Conservation (phyloP, 2,329 filamentous ascomycete species). For the Davidsoniella australis region DNA sequence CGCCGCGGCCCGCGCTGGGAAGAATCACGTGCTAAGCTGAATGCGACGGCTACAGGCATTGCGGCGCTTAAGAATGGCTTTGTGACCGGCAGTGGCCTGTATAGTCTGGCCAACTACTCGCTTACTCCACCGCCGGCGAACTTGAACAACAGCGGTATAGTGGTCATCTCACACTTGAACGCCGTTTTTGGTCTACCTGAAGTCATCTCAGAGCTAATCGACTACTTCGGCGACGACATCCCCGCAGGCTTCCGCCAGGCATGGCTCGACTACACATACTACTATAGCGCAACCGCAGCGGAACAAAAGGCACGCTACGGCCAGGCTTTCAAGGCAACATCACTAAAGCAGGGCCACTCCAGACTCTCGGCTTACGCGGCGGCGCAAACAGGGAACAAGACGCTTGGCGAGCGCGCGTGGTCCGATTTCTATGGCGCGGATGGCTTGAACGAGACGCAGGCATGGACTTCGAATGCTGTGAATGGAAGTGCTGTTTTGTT, state of each 20-base stretch:
- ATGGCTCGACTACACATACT: conserved; percentile 44
- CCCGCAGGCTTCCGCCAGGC: conserved; percentile 33
- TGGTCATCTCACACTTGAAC: conserved; percentile 37
- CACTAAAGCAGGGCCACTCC: conserved; percentile 38
- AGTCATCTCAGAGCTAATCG: conserved; percentile 36
- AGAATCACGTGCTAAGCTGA: conserved; percentile 33
- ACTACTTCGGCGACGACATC: conserved; percentile 28
- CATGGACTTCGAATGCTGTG: conserved; percentile 24
- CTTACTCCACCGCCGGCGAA: conserved; percentile 36
- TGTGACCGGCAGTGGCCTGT: conserved; percentile 36
- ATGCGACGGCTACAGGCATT: conserved; percentile 31
- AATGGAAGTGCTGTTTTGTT: conserved; percentile 27
- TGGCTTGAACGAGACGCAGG: conserved; percentile 23
- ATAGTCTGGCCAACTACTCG: conserved; percentile 31
- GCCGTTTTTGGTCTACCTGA: conserved; percentile 43
- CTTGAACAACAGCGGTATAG: conserved; percentile 30
- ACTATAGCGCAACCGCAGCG: conserved; percentile 30
- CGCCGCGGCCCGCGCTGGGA: conserved; percentile 35
- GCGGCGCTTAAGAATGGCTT: conserved; percentile 39
- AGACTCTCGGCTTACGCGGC: conserved; percentile 39
- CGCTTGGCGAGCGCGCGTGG: conserved; percentile 35
- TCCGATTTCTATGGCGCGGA: conserved; percentile 32
- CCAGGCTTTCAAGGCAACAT: conserved; percentile 27
- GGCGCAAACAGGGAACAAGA: conserved; percentile 25
- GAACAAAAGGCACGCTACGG: conserved; percentile 39